Percentiles rank a stretch among this genome's conserved stretches.
Conservation (phyloP, 2,329 filamentous ascomycete genomes). For the Epichloe gansuensis region DNA sequence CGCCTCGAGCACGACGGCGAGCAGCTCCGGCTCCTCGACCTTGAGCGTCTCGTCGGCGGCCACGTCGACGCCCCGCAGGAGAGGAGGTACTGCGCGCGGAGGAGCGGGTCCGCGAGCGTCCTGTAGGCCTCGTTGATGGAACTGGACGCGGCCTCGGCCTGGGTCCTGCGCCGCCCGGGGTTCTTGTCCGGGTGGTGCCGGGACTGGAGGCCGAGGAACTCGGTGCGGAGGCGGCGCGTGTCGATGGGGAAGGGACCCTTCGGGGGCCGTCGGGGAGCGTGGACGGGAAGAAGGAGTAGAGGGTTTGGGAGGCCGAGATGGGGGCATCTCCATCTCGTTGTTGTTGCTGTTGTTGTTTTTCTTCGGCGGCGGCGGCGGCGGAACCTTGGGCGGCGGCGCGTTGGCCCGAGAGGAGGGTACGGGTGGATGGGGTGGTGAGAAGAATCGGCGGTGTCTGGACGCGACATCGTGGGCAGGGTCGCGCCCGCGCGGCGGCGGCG, state of each 20-base stretch:
- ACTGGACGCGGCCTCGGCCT: constrained; percentile 67
- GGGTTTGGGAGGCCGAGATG: constrained; percentile 28
- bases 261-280: constrained; percentile 65
- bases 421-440: not conserved
- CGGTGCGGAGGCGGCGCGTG: constrained; percentile 55
- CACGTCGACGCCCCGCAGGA: constrained; percentile 62
- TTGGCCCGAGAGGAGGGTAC: not conserved
- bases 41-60: constrained; percentile 65
- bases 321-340: no score
- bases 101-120: constrained; percentile 66
- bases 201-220: constrained; percentile 78
- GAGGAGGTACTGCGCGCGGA: constrained; percentile 81
- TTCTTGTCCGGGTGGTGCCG: constrained; percentile 62
- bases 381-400: no score
- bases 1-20: constrained; percentile 72
- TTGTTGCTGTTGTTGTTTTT: not conserved
- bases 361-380: no score
- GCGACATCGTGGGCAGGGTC: not conserved
- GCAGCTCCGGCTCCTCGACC: constrained; percentile 53
- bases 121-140: constrained; percentile 87
- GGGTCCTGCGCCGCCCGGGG: constrained; percentile 38
- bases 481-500: not conserved
- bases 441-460: not conserved
- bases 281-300: constrained; percentile 81
- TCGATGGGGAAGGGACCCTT: constrained; percentile 64